phyloP scores from a whole-genome alignment of 805 yeast species.

The Candida takata region DNA sequence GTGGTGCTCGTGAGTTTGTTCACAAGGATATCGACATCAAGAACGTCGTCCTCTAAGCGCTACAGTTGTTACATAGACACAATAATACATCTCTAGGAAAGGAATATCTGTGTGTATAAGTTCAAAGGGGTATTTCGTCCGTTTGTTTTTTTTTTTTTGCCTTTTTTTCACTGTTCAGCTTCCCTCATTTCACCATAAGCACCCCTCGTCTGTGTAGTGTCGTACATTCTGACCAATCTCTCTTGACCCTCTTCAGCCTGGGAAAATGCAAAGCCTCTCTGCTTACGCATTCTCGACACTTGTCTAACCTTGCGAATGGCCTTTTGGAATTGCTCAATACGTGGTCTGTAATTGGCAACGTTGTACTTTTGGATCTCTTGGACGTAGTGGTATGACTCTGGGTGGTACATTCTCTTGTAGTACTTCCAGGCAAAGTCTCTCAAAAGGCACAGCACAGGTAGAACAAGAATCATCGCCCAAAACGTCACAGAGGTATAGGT shows the following conservation, averaged over 20 bases:
- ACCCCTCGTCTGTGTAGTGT: slow-evolving; percentile 82
- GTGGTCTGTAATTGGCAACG: slow-evolving; percentile 89
- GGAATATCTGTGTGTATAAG: no score
- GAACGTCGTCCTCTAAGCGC: slow-evolving; percentile 22
- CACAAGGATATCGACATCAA: slow-evolving; percentile 55
- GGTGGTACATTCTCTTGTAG: slow-evolving; percentile 84
- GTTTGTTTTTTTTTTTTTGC: background rate
- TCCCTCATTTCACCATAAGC: slow-evolving; percentile 56
- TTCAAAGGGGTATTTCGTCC: background rate
- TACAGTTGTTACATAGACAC: background rate
- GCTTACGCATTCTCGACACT: slow-evolving; percentile 96
- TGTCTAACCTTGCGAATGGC: slow-evolving; percentile 97
- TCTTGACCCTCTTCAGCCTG: slow-evolving; percentile 95
- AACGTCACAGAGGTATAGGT: slow-evolving; percentile 72
- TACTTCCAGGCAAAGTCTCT: slow-evolving; percentile 94
- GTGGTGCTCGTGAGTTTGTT: slow-evolving; percentile 71
- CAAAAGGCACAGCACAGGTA: slow-evolving; percentile 70
- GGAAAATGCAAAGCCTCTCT: slow-evolving; percentile 97
- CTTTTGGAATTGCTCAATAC: slow-evolving; percentile 93
- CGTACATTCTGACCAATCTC: slow-evolving; percentile 85
- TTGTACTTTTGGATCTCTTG: slow-evolving; percentile 96
- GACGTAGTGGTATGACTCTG: slow-evolving; percentile 89
- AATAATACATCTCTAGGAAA: background rate
- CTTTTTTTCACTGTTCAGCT: slow-evolving; percentile 27
- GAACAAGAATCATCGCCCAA: slow-evolving; percentile 75